These are phyloP conservation scores for Sporothrix sp. DNA, from an alignment of 2,329 filamentous ascomycete species.

Conservation along the genomic window DNA sequence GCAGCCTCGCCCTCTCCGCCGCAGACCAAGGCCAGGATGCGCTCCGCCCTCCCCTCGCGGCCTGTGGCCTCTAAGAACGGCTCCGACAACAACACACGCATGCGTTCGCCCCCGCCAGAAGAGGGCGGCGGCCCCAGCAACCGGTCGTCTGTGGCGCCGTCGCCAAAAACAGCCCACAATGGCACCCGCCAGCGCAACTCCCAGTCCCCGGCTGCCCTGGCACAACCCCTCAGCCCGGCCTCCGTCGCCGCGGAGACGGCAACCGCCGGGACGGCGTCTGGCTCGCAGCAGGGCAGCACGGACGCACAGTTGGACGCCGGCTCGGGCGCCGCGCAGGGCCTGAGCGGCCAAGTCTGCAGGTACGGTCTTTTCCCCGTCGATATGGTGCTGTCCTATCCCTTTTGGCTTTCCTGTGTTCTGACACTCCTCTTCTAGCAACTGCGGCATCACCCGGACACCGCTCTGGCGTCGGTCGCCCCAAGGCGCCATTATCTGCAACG, in stretches of 20 bases:
- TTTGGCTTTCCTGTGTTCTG: not conserved
- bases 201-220: slow-evolving; percentile 5
- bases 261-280: not conserved
- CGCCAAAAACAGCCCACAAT: not conserved
- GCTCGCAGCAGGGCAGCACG: slow-evolving; percentile 12
- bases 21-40: slow-evolving; percentile 9
- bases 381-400: too few species aligned
- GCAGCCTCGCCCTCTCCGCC: not conserved
- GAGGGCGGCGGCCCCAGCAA: slow-evolving; percentile 15
- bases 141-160: slow-evolving; percentile 4
- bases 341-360: slow-evolving; percentile 63
- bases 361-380: slow-evolving; percentile 26
- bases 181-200: slow-evolving; percentile 8
- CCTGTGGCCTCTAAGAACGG: slow-evolving; percentile 19
- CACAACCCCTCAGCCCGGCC: slow-evolving; percentile 16
- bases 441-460: slow-evolving; percentile 84
- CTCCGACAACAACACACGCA: slow-evolving; percentile 11
- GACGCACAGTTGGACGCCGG: slow-evolving; percentile 16
- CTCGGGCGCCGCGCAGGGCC: slow-evolving; percentile 21
- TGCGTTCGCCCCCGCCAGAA: slow-evolving; percentile 20
- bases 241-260: slow-evolving; percentile 13
- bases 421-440: slow-evolving; percentile 71
- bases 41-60: slow-evolving; percentile 20
- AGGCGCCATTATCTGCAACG: slow-evolving; percentile 94
- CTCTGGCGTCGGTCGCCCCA: slow-evolving; percentile 89